Conservation (phyloP, 495 filamentous ascomycete genomes). For the Aspergillus haitiensis region DNA sequence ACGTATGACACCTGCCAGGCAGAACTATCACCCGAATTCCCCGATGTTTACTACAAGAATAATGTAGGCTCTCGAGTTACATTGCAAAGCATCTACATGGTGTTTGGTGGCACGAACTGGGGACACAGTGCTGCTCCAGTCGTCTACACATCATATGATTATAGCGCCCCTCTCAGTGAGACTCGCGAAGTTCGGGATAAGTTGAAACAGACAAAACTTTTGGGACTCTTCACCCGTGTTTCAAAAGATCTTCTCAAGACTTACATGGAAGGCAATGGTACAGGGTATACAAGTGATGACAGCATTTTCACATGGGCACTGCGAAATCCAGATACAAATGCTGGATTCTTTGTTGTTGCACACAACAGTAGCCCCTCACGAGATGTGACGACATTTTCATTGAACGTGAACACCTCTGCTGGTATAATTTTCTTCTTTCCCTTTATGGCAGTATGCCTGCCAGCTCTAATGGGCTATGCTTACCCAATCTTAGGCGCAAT, state of each 20-base stretch:
- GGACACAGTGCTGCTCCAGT: conserved; percentile 50
- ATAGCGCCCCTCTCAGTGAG: conserved; percentile 45
- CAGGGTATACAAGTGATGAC: conserved; percentile 47
- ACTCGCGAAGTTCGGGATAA: conserved; percentile 46
- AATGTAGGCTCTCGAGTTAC: conserved; percentile 53
- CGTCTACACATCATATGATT: conserved; percentile 54
- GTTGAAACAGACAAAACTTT: conserved; percentile 54
- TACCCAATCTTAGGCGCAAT: conserved; percentile 32
- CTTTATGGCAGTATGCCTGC: background rate
- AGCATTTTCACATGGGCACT: conserved; percentile 53
- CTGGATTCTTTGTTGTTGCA: conserved; percentile 62
- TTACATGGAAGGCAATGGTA: conserved; percentile 57
- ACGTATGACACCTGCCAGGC: conserved; percentile 41
- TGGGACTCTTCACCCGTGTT: conserved; percentile 57
- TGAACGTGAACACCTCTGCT: conserved; percentile 57
- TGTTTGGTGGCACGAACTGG: conserved; percentile 60
- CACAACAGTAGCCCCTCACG: conserved; percentile 57
- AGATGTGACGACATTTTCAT: conserved; percentile 53
- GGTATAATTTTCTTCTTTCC: background rate
- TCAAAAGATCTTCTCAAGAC: conserved; percentile 54
- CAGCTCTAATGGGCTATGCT: background rate
- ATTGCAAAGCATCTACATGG: conserved; percentile 54
- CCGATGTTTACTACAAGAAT: conserved; percentile 54
- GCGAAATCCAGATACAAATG: conserved; percentile 54
- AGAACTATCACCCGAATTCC: conserved; percentile 46